Evolutionary conservation across 768 basidiomycete genomes (phyloP), one percentile per base, ranked within the genome.

Genomic region (Hericium rajendrae): DNA sequence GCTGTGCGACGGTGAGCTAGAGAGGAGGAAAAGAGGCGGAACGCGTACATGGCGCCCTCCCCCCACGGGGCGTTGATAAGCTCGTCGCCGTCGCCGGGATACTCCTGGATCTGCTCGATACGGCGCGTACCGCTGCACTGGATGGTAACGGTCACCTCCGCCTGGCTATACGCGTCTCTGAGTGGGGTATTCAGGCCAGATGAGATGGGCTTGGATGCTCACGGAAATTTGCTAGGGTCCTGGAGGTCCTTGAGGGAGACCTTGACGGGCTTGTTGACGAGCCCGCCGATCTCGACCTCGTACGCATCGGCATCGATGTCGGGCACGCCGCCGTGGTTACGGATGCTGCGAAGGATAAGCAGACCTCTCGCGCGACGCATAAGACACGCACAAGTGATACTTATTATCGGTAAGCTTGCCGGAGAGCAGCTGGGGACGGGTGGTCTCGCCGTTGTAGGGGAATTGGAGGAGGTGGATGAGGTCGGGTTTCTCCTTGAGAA

Each of bases 371-470:
- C 9, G 22, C 28, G 20, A 13, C 18, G 56, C 48, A n/a, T 10
- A 11, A n/a, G n/a, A 26, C 26, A 67, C 76, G 26, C 56, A 79
- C 78, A 79, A 79, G 61, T 79, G 78, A 58, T 74, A 70, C 62
- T 67, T 73, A 64, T 79, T 79, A 40, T 75, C 72, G 0, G 78
- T 81, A 48, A 80, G 57, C 68, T 77, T 79, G 20, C 72, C 73
- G 38, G 68, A 65, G 49, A 79, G 58, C 18, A 79, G 68, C 57
- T 77, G 72, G 16, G 73, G 64, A 12, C 73, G 68, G 18, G 67
- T 71, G 8, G 79, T 80, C 62, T 81, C 80, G 37, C 79, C 79
- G 61, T 81, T 81, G 63, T 79, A 80, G 8, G 80, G 80, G 63
- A 81, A 82, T 63, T 80, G 76, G 22, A 80, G 68, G 20, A 82